Evolutionary conservation across 2,329 filamentous ascomycete species (phyloP), one percentile per base, ranked within the genome.

Genomic region (Sclerotinia glacialis): DNA sequence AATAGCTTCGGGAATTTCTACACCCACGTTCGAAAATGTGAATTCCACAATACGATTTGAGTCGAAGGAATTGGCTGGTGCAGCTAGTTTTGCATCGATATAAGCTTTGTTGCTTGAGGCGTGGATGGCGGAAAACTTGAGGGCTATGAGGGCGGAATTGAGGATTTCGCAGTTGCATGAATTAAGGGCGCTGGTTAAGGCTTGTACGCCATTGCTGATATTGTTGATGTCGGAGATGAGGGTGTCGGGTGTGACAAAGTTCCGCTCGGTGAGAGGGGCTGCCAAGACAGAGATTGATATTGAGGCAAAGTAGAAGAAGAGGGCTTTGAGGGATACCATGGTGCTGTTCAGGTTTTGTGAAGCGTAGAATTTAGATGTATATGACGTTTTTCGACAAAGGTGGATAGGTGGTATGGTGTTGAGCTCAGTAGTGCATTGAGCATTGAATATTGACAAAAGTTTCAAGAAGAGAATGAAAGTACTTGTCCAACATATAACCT

Each of bases 251-350:
- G 44, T 61, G 31, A 23, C 8, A 14, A 40, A 1, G 28, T 9
- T 37, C 2, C n/a, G 44, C 4, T 8, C 1, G 18, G 9, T 31
- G 40, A 28, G 26, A 9, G 55, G 55, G 12, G 55, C 28, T 34
- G 44, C 44, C 3, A 31, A 62, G 46, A 37, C n/a, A 7, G 58
- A 23, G 31, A 50, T 7, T 23, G 59, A 7, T 14, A 16, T 26
- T 18, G 59, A 21, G 59, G 59, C 8, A 16, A 52, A n/a, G 59
- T 31, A 26, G 44, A 37, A 37, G 44, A 31, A 23, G 26, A 61
- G 58, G 8, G 44, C 8, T 34, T 47, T 47, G 44, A 61, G 28
- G 58, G 58, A 61, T 28, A 59, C 26, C 55, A 59, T 59, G 18
- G 26, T 59, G 40, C 26, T 11, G 23, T n/a, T n/a, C 1, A 8